A percentile compares a stretch with the other conserved stretches of the same genome.
These are phyloP conservation scores for Glaciozyma antarctica DNA, from an alignment of 768 basidiomycete species.

Conservation along the genomic window DNA sequence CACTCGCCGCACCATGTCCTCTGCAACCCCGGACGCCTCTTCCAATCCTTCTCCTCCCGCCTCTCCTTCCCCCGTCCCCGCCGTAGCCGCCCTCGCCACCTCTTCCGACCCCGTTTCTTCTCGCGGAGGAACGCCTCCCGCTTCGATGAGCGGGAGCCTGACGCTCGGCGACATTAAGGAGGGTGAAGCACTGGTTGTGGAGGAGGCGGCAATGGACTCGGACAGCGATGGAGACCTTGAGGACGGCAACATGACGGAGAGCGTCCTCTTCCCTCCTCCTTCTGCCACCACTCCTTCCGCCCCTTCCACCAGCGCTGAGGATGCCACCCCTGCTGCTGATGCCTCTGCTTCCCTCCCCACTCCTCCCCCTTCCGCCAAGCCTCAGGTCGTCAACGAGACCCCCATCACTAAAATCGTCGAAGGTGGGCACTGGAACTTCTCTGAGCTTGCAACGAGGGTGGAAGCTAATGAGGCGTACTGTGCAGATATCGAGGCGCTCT, in stretches of 20 bases:
- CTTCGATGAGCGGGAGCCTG: not conserved
- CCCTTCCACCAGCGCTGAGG: too few species aligned
- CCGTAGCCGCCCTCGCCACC: too few species aligned
- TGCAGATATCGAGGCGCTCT: not conserved
- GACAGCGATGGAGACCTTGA: not conserved
- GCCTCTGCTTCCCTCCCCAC: not conserved
- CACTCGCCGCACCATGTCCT: too few species aligned
- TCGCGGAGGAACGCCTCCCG: not conserved
- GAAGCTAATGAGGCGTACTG: too few species aligned
- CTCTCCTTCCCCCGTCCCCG: too few species aligned
- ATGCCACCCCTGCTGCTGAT: not conserved
- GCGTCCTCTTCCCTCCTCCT: not conserved
- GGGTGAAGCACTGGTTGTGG: not conserved
- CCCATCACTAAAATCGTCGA: slow-evolving; percentile 2
- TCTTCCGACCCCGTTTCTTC: not conserved
- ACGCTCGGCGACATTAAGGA: not conserved
- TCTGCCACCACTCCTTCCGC: too few species aligned
- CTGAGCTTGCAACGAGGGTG: too few species aligned
- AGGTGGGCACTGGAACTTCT: not conserved
- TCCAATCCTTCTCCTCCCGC: too few species aligned
- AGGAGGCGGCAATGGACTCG: not conserved
- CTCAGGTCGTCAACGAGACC: not conserved
- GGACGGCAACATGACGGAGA: not conserved
- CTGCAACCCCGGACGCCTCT: too few species aligned
- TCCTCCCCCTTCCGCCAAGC: not conserved